Base-by-base conservation (phyloP, 1,139 yeast species). In the Groenewaldozyma auringiensis region DNA sequence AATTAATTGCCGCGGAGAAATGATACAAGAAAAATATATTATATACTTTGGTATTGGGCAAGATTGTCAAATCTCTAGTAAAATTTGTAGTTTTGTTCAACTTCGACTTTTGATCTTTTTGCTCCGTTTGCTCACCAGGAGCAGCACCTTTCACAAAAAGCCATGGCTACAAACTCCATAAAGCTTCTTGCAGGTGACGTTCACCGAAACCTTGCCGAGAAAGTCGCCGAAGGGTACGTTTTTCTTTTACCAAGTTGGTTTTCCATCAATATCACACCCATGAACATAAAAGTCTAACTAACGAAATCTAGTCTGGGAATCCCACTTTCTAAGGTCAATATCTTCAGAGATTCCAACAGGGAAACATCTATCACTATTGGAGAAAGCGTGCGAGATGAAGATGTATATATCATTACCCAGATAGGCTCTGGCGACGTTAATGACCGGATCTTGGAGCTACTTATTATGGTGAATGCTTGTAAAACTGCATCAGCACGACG, bases 341-440 rank as follows among this genome's bases (percentile, higher is more conserved):
- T 72, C 40, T 66, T 69, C 42, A 62, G 72, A 74, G 77, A 62
- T 70, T 67, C 72, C 54, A 70, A 69, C 51, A 84, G 86, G 44
- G 98, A 92, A 66, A 92, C 94, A 13, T 83, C 94, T 13, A 89
- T 92, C 47, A 81, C 95, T 42, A 86, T 92, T 55, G 94, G 94
- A 25, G 97, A 92, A 66, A 84, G 95, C 25, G 95, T 92, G 37
- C 80, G 98, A 68, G 98, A 92, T 64, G 97, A 92, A 65, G 98
- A 92, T 63, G 74, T 92, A 38, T 92, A 83, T 65, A 85, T 92
- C 54, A 76, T 92, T 50, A 74, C 76, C 56, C 97, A 92, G 67
- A 86, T 89, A 40, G 96, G 96, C 20, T 83, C 94, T 40, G 97
- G 96, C 21, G 71, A 68, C 37, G 94, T 92, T 47, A 92, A 92